Percentiles rank a stretch among this genome's conserved stretches.
Conservation (phyloP, 2,329 filamentous ascomycete species). For the Lachnellula cervina region DNA sequence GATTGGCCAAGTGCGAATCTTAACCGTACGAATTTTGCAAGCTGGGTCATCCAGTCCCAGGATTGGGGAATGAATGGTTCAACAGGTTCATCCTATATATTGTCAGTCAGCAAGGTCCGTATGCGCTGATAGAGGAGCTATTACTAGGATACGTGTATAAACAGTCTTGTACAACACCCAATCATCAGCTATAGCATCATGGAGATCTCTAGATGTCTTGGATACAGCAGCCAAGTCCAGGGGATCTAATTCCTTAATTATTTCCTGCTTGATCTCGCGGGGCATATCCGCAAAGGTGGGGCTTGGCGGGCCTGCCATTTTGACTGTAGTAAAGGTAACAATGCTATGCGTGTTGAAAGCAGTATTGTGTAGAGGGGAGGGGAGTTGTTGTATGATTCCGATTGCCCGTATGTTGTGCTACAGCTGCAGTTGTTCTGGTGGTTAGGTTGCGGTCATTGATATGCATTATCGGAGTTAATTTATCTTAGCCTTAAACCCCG, state of each 20-base stretch:
- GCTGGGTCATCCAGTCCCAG: not conserved
- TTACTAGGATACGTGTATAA: slow-evolving; percentile 54
- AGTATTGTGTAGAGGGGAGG: too few relatives aligned
- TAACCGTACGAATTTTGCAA: not conserved
- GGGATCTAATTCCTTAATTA: slow-evolving; percentile 53
- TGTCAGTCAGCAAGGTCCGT: not conserved
- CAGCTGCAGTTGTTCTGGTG: too few relatives aligned
- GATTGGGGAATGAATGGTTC: slow-evolving; percentile 25
- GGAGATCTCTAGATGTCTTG: slow-evolving; percentile 47
- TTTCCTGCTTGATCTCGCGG: slow-evolving; percentile 58
- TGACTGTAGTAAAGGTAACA: too few relatives aligned
- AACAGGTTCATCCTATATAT: slow-evolving; percentile 36
- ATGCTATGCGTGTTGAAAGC: too few relatives aligned
- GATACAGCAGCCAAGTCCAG: slow-evolving; percentile 50
- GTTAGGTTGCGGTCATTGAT: too few relatives aligned
- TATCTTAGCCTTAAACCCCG: too few relatives aligned
- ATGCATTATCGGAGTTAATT: too few relatives aligned
- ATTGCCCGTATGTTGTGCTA: too few relatives aligned
- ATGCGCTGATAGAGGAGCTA: slow-evolving; percentile 13
- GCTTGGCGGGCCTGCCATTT: not conserved
- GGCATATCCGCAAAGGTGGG: slow-evolving; percentile 32
- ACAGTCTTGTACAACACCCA: slow-evolving; percentile 54
- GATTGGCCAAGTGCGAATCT: not conserved
- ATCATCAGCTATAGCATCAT: slow-evolving; percentile 53
- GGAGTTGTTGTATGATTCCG: too few relatives aligned